phyloP scores from a whole-genome alignment of 1,139 yeast genomes.

The Suhomyces chickasaworum region DNA sequence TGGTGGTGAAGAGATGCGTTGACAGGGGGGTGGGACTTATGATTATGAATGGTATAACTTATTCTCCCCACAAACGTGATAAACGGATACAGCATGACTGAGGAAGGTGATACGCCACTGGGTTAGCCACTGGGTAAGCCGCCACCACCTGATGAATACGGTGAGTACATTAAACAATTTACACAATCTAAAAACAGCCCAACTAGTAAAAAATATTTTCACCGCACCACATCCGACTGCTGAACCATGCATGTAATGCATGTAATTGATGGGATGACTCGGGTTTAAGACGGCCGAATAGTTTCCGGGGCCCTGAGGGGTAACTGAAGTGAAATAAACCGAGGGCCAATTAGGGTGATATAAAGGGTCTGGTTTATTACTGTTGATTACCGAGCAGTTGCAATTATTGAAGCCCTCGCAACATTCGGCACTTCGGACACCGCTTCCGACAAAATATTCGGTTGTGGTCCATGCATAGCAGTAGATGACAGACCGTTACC shows the following conservation, averaged over 20 bases:
- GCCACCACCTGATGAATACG: background rate
- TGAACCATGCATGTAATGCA: background rate
- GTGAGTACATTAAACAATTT: background rate
- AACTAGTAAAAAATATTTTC: background rate
- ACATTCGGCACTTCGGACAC: background rate
- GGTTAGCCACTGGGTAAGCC: no score
- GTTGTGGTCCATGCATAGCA: background rate
- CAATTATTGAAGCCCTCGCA: background rate
- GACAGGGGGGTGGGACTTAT: no score
- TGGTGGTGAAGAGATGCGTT: background rate
- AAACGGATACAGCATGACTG: background rate
- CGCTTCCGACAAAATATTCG: background rate
- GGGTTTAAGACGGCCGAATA: background rate
- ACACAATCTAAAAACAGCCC: background rate
- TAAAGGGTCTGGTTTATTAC: background rate
- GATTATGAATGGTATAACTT: no score
- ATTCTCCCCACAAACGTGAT: no score
- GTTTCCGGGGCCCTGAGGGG: background rate
- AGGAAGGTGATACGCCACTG: background rate
- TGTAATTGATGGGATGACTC: background rate
- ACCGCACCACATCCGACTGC: background rate
- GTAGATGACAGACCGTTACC: no score
- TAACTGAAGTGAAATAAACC: background rate
- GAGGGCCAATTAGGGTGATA: background rate
- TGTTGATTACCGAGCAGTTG: background rate